Conservation (phyloP, 768 basidiomycete genomes). For the Tremella fuciformis region DNA sequence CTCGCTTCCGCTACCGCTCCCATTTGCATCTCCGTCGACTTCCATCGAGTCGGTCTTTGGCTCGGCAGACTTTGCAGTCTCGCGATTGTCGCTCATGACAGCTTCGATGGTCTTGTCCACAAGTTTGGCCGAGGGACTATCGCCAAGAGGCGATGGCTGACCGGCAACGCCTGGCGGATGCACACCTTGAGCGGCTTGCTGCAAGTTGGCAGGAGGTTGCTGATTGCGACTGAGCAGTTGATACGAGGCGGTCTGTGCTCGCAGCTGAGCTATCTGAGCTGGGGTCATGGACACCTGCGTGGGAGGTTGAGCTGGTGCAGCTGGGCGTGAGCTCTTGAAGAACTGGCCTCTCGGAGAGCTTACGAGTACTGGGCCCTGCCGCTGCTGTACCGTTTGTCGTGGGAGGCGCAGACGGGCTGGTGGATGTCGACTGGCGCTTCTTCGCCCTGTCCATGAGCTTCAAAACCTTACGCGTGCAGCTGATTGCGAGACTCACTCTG, state of each 20-base stretch:
- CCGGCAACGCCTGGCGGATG: slow-evolving; percentile 34
- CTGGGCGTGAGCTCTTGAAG: not conserved
- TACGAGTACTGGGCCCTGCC: slow-evolving; percentile 2
- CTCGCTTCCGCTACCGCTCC: slow-evolving; percentile 22
- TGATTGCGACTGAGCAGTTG: slow-evolving; percentile 46
- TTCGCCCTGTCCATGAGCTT: not conserved
- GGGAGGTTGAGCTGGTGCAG: slow-evolving; percentile 7
- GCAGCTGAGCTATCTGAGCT: slow-evolving; percentile 50
- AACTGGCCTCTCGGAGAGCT: not conserved
- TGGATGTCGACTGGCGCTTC: not conserved
- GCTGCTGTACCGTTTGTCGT: slow-evolving; percentile 4
- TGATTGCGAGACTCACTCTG: slow-evolving; percentile 26
- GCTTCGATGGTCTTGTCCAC: slow-evolving; percentile 49
- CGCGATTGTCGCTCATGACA: slow-evolving; percentile 20
- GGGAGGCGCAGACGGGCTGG: slow-evolving; percentile 1
- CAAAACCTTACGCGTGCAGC: not conserved
- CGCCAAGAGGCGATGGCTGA: slow-evolving; percentile 23
- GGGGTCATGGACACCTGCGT: slow-evolving; percentile 45
- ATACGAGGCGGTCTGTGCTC: slow-evolving; percentile 48
- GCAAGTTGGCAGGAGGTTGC: slow-evolving; percentile 48
- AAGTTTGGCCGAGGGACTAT: slow-evolving; percentile 30
- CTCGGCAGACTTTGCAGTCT: slow-evolving; percentile 14
- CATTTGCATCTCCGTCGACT: slow-evolving; percentile 13
- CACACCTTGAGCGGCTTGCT: slow-evolving; percentile 43
- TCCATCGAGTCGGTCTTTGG: slow-evolving; percentile 13